phyloP scores from a whole-genome alignment of 2,329 filamentous ascomycete genomes.

The Fusarium pininemorale region DNA sequence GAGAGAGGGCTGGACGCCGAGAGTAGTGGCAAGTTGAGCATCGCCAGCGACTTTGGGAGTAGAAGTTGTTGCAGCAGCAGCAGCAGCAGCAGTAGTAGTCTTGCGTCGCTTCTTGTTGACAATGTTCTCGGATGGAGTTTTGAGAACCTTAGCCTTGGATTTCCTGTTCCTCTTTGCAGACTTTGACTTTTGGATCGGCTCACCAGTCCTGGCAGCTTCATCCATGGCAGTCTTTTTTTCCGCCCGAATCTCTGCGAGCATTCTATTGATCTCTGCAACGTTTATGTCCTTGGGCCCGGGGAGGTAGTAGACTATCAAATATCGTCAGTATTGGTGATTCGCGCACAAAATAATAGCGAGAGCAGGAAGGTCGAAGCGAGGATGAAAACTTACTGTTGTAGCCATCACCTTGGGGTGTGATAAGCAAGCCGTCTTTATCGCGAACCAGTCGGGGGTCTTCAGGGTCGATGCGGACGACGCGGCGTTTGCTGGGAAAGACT shows the following conservation, averaged over 20 bases:
- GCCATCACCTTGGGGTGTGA: not conserved
- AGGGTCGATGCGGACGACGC: not conserved
- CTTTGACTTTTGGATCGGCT: not conserved
- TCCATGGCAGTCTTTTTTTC: not conserved
- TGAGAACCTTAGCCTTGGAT: not conserved
- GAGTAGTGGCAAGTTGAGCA: not conserved
- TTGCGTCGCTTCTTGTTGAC: slow-evolving; percentile 10
- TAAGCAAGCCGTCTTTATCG: not conserved
- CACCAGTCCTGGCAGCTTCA: not conserved
- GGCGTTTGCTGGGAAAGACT: slow-evolving; percentile 3
- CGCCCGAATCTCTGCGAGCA: not conserved
- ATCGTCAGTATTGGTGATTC: not conserved
- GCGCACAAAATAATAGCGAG: not conserved
- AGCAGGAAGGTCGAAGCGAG: not conserved
- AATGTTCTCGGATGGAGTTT: not conserved
- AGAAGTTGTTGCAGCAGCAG: not conserved
- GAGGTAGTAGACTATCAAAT: not conserved
- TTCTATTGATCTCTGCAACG: not conserved
- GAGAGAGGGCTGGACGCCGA: not conserved
- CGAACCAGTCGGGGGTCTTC: not conserved
- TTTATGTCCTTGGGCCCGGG: not conserved
- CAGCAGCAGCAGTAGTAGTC: not conserved
- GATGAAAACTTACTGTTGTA: not conserved
- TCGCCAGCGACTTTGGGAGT: not conserved
- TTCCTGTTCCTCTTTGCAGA: not conserved